phyloP scores from a whole-genome alignment of 305 asterid species.

The Rubia tinctorum region DNA sequence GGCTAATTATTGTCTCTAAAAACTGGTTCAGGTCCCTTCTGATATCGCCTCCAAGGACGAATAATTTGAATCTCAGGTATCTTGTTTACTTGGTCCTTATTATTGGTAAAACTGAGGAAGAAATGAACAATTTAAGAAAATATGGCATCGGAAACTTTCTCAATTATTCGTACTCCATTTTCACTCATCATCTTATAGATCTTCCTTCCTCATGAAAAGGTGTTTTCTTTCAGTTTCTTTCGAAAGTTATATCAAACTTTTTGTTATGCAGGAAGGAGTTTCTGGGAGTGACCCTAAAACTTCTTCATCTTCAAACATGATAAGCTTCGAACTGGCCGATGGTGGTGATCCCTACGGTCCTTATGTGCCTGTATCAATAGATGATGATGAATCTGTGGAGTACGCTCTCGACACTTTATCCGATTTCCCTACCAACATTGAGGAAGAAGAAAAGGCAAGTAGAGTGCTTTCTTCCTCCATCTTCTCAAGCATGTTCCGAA shows the following conservation, averaged over 20 bases:
- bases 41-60: constrained; percentile 64
- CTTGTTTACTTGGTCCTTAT: neutral
- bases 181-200: neutral
- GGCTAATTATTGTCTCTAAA: constrained; percentile 18
- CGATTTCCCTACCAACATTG: constrained; percentile 73
- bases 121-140: neutral
- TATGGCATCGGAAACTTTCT: no score
- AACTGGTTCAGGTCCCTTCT: constrained; percentile 65
- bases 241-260: constrained; percentile 4
- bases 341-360: constrained; percentile 49
- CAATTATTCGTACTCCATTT: neutral
- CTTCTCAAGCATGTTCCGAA: neutral
- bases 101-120: neutral
- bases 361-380: constrained; percentile 46
- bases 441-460: constrained; percentile 84
- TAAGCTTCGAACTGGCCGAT: constrained; percentile 66
- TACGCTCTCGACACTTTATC: constrained; percentile 60
- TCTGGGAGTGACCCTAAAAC: constrained; percentile 48
- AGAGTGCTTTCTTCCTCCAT: constrained; percentile 1
- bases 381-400: constrained; percentile 76
- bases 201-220: neutral
- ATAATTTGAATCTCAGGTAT: constrained; percentile 56
- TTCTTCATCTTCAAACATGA: constrained; percentile 79
- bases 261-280: constrained; percentile 54
- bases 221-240: neutral